phyloP scores from a whole-genome alignment of 225 moss, liverwort and hornwort species.

The Bryum argenteum region DNA sequence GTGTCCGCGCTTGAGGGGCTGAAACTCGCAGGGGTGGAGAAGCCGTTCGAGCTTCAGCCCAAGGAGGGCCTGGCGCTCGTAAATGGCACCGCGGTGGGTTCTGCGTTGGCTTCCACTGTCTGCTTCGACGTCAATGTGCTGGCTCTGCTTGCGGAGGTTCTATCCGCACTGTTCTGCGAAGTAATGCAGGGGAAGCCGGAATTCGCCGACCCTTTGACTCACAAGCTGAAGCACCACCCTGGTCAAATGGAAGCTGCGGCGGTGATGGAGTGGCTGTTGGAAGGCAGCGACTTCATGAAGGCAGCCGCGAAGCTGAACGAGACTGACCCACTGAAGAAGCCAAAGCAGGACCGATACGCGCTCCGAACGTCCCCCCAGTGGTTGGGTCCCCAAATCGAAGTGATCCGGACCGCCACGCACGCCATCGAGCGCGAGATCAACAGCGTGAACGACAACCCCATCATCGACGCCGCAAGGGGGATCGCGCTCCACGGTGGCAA shows the following conservation, averaged over 20 bases:
- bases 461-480: conserved; percentile 55
- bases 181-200: conserved; percentile 30
- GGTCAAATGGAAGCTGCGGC: no score
- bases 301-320: no score
- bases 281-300: no score
- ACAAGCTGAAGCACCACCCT: no score
- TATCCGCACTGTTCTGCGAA: conserved; percentile 42
- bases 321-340: no score
- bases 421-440: conserved; percentile 64
- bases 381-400: conserved; percentile 31
- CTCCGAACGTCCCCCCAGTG: conserved; percentile 24
- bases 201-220: no score
- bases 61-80: conserved; percentile 49
- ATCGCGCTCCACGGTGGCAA: conserved; percentile 54
- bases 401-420: conserved; percentile 31
- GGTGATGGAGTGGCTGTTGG: no score
- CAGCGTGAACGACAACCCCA: conserved; percentile 73
- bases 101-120: conserved; percentile 41
- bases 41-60: conserved; percentile 46
- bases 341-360: neutral
- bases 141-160: conserved; percentile 37
- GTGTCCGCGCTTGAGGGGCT: conserved; percentile 37
- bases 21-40: conserved; percentile 32
- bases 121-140: conserved; percentile 47
- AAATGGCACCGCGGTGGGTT: conserved; percentile 51